Evolutionary conservation across 805 yeast species (phyloP), one percentile per base, ranked within the genome.

Genomic region (Nakazawaea sp.): DNA sequence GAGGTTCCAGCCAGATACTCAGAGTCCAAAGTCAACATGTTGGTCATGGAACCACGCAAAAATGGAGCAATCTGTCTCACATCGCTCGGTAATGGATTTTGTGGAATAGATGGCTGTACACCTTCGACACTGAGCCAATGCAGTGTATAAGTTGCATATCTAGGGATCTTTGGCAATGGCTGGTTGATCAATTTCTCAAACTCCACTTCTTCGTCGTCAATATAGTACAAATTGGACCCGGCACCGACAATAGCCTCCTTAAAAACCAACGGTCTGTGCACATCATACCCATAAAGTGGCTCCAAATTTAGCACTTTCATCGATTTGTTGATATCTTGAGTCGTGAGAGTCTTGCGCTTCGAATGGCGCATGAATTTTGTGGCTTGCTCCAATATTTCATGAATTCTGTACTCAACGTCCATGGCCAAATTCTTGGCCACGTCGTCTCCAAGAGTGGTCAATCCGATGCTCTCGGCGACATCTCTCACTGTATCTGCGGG

Each of bases 101-200:
- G 98, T 2, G 97, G 95, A 38, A 92, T 90, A 23, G 92, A 81
- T 1, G 99, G 98, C 55, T 92, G 99, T 7, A 92, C 95, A 41
- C 99, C 99, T 59, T 92, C 99, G 37, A 92, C 85, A 0, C 98
- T 97, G 23, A 94, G 68, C 97, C 98, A 90, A 56, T 84, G 95
- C 5, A 97, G 95, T 0, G 97, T 88, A 57, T 85, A 89, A 1
- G 96, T 81, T 2, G 95, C 81, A 43, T 81, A 79, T 41, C 97
- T 72, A 4, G 99, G 98, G 3, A 94, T 95, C 50, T 82, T 86
- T 5, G 99, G 99, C 42, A 92, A 65, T 23, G 96, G 97, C 55
- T 83, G 90, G 55, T 92, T 90, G 47, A 92, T 84, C 40, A 94
- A 66, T 51, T 85, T 85, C 55, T 94, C 98, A 52, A 92, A 85